Base-by-base conservation (phyloP, 345 rosid genomes). In the Microthlaspi erraticum region DNA sequence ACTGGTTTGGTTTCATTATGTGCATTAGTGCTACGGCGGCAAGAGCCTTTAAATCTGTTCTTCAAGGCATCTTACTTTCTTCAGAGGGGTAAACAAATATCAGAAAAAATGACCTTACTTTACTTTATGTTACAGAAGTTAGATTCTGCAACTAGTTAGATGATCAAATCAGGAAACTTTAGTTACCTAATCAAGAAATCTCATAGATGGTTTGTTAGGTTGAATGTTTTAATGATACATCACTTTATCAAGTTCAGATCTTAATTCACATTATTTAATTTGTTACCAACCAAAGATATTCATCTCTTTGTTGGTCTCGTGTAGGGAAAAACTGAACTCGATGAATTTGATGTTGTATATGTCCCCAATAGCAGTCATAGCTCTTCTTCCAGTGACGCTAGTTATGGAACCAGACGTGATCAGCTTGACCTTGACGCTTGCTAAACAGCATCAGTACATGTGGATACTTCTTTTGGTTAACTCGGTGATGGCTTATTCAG, bases 31-130 rank as follows among this genome's bases (percentile, higher is more conserved):
- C 96, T 31, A 93, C 97, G 17, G 98, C 90, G 37, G 96, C 97
- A 42, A 88, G 98, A 79, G 98, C 98, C 44, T 91, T 91, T 66
- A 93, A 93, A 75, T 87, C 98, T 51, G 98, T 93, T 73, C 96
- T 93, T 70, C 96, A 93, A 86, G 86, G 97, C 53, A 88, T 93
- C 75, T 81, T 93, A 76, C 97, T 93, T 80, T 93, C 98, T 69
- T 87, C 94, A 2, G 96, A 93, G 74, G 97, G 97, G 94, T 86
- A 82, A 79, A 5, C 38, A 29, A 8, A 8, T 41, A 7, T 39
- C 8, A 44, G 17, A 45, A 34, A 57, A 38, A 38, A 45, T 18
- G 23, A 20, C 38, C 38, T 46, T 34, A 4, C 5, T 14, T 51
- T 71, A n/a, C n/a, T 23, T 20, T 20, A 32, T 51, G 61, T 0